These are phyloP conservation scores for Pseudovirgaria hyperparasitica DNA, from an alignment of 2,329 filamentous ascomycete species.

Conservation along the genomic window DNA sequence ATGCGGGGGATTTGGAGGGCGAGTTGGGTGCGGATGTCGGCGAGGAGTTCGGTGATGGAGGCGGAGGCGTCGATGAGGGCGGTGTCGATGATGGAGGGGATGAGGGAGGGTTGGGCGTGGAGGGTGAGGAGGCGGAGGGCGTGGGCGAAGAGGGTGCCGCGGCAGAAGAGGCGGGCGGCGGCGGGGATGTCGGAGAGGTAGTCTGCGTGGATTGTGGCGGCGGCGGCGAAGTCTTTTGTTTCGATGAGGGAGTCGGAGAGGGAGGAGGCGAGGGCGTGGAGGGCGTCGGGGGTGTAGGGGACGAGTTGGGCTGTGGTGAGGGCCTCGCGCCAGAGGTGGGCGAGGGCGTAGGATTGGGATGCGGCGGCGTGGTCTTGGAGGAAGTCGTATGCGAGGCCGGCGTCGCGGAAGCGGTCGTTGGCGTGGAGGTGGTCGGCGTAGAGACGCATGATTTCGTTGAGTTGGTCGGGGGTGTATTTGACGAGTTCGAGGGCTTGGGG, in stretches of 20 bases:
- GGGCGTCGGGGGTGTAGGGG: conserved; percentile 41
- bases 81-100: conserved; percentile 58
- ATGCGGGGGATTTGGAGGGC: conserved; percentile 77
- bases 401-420: conserved; percentile 68
- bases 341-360: conserved; percentile 70
- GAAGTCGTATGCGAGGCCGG: conserved; percentile 82
- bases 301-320: conserved; percentile 65
- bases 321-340: conserved; percentile 83
- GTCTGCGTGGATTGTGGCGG: conserved; percentile 68
- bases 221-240: conserved; percentile 68
- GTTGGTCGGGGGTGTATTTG: conserved; percentile 61
- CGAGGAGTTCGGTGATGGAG: conserved; percentile 76
- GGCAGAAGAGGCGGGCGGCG: conserved; percentile 70
- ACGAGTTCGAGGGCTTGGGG: conserved; percentile 65
- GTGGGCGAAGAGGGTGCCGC: conserved; percentile 75
- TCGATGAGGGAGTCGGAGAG: conserved; percentile 73
- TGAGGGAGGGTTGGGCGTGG: conserved; percentile 46
- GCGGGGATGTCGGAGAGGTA: conserved; percentile 61
- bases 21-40: conserved; percentile 82
- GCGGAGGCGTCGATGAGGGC: conserved; percentile 72
- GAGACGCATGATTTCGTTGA: conserved; percentile 56
- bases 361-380: conserved; percentile 62
- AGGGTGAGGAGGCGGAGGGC: conserved; percentile 67
- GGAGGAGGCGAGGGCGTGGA: conserved; percentile 55
- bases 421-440: conserved; percentile 70